These are phyloP conservation scores for Leccinum fallax DNA, from an alignment of 1,284 basidiomycete genomes.

Conservation along the genomic window DNA sequence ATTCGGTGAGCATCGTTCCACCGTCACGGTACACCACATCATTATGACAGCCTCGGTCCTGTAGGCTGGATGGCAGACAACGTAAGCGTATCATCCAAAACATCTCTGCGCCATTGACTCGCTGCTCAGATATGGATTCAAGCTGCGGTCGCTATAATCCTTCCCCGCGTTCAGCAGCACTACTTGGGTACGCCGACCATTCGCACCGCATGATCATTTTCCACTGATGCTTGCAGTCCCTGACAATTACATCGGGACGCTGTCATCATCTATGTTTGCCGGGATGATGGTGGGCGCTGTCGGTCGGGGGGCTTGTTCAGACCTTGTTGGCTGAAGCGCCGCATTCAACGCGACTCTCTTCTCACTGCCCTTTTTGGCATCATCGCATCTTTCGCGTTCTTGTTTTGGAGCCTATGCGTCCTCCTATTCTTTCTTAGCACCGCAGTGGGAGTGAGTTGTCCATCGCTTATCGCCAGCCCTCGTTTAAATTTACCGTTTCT, in stretches of 20 bases:
- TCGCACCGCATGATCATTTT: conserved; percentile 11
- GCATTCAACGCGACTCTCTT: conserved; percentile 94
- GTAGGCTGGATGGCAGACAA: conserved; percentile 87
- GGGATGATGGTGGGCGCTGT: conserved; percentile 98
- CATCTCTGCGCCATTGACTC: conserved; percentile 33
- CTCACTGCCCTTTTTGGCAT: conserved; percentile 86
- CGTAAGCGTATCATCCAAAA: conserved; percentile 45
- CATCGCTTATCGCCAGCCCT: background rate
- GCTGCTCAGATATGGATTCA: conserved; percentile 83
- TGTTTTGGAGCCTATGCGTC: conserved; percentile 74
- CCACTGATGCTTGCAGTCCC: conserved; percentile 49
- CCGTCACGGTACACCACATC: background rate
- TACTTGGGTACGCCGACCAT: conserved; percentile 58
- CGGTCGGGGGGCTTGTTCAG: conserved; percentile 88
- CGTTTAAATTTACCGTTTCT: conserved; percentile 7
- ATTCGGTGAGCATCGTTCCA: conserved; percentile 60
- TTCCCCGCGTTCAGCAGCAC: conserved; percentile 90
- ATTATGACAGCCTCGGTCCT: background rate
- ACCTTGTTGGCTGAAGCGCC: conserved; percentile 80
- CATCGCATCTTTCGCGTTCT: conserved; percentile 75
- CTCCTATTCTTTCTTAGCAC: conserved; percentile 88
- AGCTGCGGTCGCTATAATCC: conserved; percentile 80
- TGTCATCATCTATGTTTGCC: conserved; percentile 82
- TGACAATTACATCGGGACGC: conserved; percentile 72
- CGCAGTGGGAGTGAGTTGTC: conserved; percentile 72